phyloP scores from a whole-genome alignment of 176 grass and related monocot species.

The Avena eriantha region DNA sequence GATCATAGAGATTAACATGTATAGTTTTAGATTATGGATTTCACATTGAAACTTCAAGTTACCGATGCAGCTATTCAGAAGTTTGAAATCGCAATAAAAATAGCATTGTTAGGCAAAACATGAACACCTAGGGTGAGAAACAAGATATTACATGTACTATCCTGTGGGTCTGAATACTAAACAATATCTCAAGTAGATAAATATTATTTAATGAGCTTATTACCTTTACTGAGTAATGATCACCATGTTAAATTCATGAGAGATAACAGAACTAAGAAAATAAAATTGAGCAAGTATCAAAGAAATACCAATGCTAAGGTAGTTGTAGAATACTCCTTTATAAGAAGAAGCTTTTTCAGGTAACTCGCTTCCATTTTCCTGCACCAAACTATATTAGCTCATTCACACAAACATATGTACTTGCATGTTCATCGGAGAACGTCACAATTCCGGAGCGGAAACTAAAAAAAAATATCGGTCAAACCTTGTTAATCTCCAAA shows the following conservation, averaged over 20 bases:
- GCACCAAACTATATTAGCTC: slow-evolving; percentile 35
- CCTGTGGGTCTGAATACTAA: slow-evolving; percentile 16
- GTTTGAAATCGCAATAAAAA: neutral
- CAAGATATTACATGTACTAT: neutral
- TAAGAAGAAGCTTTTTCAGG: slow-evolving; percentile 88
- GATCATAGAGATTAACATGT: neutral
- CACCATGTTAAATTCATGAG: slow-evolving; percentile 3
- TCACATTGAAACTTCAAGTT: slow-evolving; percentile 17
- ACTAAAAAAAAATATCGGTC: slow-evolving; percentile 16
- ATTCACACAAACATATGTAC: slow-evolving; percentile 5
- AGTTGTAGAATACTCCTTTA: slow-evolving; percentile 95
- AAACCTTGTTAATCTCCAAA: slow-evolving; percentile 53
- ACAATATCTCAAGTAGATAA: neutral
- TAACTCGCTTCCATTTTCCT: slow-evolving; percentile 70
- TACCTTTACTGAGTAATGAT: neutral
- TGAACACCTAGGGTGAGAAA: neutral
- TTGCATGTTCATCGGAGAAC: neutral
- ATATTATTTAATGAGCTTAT: slow-evolving; percentile 8
- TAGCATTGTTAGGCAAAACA: neutral
- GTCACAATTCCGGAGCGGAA: slow-evolving; percentile 15
- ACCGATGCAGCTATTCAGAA: neutral
- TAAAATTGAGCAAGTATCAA: slow-evolving; percentile 22
- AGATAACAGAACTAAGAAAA: slow-evolving; percentile 31
- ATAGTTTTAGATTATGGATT: neutral
- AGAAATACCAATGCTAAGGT: slow-evolving; percentile 93